phyloP scores from a whole-genome alignment of 2,329 filamentous ascomycete genomes.

The Fusarium buharicum region DNA sequence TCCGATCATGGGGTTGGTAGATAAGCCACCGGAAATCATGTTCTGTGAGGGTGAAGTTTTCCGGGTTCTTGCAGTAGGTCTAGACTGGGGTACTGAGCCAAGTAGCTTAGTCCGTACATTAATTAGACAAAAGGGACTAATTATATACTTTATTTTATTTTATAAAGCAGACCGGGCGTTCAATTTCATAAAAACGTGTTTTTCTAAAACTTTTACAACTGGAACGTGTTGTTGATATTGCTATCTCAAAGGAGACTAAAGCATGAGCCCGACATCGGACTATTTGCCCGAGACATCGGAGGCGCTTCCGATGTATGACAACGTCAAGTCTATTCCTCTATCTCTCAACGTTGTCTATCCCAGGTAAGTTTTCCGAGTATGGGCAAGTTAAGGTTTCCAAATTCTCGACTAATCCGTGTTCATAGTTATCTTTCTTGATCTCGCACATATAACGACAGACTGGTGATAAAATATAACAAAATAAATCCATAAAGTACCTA shows the following conservation, averaged over 20 bases:
- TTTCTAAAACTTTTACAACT: too few species aligned
- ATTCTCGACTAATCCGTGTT: too few species aligned
- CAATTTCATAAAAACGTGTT: too few species aligned
- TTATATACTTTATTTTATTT: too few species aligned
- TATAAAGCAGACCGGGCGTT: too few species aligned
- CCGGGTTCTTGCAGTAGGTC: not conserved
- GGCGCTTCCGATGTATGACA: constrained; percentile 7
- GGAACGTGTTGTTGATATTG: too few species aligned
- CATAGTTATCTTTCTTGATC: too few species aligned
- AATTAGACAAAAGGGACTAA: not conserved
- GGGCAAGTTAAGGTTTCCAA: too few species aligned
- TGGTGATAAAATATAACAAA: too few species aligned
- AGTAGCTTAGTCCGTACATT: not conserved
- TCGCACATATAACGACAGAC: too few species aligned
- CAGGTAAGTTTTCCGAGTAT: too few species aligned
- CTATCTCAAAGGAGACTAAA: not conserved
- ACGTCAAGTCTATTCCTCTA: not conserved
- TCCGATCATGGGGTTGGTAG: not conserved
- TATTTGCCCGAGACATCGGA: constrained; percentile 18
- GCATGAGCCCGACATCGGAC: constrained; percentile 14
- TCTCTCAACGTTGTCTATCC: not conserved
- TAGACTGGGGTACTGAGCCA: not conserved
- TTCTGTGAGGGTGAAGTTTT: not conserved
- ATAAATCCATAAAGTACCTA: too few species aligned
- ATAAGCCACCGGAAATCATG: not conserved